Base-by-base conservation (phyloP, 352 stramenopile species). In the Phytophthora chlamydospora region DNA sequence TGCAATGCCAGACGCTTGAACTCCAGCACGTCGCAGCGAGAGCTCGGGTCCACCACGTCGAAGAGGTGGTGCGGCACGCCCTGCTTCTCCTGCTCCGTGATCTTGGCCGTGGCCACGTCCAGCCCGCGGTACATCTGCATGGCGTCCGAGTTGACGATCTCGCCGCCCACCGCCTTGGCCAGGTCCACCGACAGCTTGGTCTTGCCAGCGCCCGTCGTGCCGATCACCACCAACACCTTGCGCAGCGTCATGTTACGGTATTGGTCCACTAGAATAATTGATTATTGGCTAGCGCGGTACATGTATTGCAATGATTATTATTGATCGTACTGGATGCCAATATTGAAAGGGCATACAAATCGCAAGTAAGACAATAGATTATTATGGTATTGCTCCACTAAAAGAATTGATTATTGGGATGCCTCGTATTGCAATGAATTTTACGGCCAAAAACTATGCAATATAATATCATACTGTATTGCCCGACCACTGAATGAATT, bases 121-220 rank as follows among this genome's bases (percentile, higher is more conserved):
- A 97, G 67, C 0, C 87, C 89, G 8, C 80, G 76, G 66, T 97
- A 97, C 88, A 97, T 85, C 63, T 97, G 91, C 87, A 97, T 97
- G 29, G 87, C 87, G 49, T 97, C 91, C 21, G 87, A 93, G 65
- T 97, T 97, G 68, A 97, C 78, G 54, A 97, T 89, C 67, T 97
- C 91, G 9, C 91, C 91, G 47, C 82, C 85, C 32, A 97, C 74
- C 13, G 83, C 83, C 54, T 96, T 94, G 50, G 89, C 89, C n/a
- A 97, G 54, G 61, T 97, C 89, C 47, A 97, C 86, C 5, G 89
- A 94, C 32, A 97, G 83, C 77, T 97, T 97, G 8, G 91, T 96
- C 76, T 97, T 97, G 53, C 91, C 91, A 8, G 89, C 88, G 41
- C 91, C 91, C 21, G 91, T 97, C n/a, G 91, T 95, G 53, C 91